Base-by-base conservation (phyloP, 306 rosid genomes). In the Lotus japonicus region DNA sequence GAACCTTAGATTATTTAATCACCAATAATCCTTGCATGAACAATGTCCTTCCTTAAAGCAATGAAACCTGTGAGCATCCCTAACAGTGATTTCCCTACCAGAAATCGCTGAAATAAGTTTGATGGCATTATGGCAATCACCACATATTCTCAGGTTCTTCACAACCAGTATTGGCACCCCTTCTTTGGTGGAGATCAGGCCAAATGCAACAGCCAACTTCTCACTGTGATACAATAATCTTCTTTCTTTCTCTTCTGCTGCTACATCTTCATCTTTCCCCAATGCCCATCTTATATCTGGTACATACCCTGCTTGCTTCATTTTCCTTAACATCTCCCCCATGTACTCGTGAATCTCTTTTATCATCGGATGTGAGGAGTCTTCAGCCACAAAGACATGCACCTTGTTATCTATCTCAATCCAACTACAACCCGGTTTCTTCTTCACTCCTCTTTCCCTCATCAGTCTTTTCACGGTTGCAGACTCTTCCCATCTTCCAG, bases 351-450 rank as follows among this genome's bases (percentile, higher is more conserved):
- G 74, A 81, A 89, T 85, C 73, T 89, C 81, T 74, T 59, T 85
- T 39, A 87, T 85, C 92, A 74, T 85, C 2, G 89, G 90, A 67
- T 89, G 96, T 71, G 89, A 85, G 62, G 81, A 78, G 74, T 87
- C 98, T 79, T 88, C 92, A 33, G 96, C 92, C 52, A 88, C 85
- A 46, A 88, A 91, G 55, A 78, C 81, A 33, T 85, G 87, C 23
- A 80, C 74, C 70, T 77, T 81, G 77, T 79, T 85, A 46, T 82
- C 80, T 62, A 88, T 68, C 83, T 91, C 97, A 10, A 88, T 88
- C 97, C 96, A 88, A 77, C 94, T 85, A 78, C 91, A 82, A 61
- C 97, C 97, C 6, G 96, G 96, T 70, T 85, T 84, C 84, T 88
- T 86, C 84, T 82, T 88, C 84, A 88, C 69, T 41, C 96, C 91